phyloP scores from a whole-genome alignment of 805 yeast species.

The Candida oleophila region DNA sequence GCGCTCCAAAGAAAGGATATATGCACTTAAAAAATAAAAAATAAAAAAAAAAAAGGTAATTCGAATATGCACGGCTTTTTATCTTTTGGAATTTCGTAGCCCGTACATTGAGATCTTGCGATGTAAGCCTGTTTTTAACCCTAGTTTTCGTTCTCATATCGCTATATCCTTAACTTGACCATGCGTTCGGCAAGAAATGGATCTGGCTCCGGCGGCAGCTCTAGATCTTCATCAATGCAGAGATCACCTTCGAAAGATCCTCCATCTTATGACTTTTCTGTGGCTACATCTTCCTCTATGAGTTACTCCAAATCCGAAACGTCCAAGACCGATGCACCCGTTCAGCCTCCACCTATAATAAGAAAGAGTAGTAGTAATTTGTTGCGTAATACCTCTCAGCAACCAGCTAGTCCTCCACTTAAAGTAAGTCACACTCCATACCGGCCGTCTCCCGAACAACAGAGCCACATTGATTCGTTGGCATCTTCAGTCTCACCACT shows the following conservation, averaged over 20 bases:
- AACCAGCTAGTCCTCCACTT: not conserved
- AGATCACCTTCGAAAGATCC: conserved; percentile 16
- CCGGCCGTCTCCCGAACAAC: conserved; percentile 33
- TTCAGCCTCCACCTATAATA: conserved; percentile 3
- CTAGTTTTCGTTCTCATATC: not conserved
- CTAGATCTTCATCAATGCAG: not conserved
- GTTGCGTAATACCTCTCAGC: not conserved
- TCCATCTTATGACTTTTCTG: conserved; percentile 22
- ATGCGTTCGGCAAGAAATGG: not conserved
- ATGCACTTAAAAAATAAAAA: no score
- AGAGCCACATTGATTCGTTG: conserved; percentile 31
- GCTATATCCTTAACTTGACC: no score
- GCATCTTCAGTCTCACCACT: conserved; percentile 14
- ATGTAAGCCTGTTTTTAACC: not conserved
- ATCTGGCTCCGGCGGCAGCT: not conserved
- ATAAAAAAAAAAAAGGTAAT: no score
- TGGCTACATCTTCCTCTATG: conserved; percentile 6
- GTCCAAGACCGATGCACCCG: not conserved
- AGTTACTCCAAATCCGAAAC: not conserved
- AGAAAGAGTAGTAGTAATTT: conserved; percentile 5
- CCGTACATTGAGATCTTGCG: not conserved
- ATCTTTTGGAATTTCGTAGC: no score
- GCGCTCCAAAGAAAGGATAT: no score
- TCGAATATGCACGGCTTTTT: no score
- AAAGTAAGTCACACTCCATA: conserved; percentile 21